Evolutionary conservation across 2,329 filamentous ascomycete species (phyloP).

Genomic region (Hyphodiscus sp.): DNA sequence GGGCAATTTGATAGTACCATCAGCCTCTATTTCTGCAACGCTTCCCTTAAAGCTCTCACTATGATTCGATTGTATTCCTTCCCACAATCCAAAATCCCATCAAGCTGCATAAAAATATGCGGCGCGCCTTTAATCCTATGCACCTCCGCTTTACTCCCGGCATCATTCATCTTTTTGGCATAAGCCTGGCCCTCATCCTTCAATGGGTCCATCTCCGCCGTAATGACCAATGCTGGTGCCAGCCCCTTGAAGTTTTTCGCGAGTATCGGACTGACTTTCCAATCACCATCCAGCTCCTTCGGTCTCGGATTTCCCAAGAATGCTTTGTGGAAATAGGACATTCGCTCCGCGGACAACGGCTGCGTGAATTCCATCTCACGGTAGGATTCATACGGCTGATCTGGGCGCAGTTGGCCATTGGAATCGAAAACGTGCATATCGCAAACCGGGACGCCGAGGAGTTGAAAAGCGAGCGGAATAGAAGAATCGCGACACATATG

Average conservation of each 20-base stretch:
- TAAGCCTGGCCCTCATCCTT: slow-evolving; percentile 31
- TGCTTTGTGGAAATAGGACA: slow-evolving; percentile 14
- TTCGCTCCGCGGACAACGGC: slow-evolving; percentile 11
- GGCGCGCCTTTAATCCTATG: slow-evolving; percentile 14
- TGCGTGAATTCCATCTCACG: slow-evolving; percentile 12
- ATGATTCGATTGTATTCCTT: slow-evolving; percentile 15
- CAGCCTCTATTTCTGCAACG: neutral
- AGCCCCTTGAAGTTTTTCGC: slow-evolving; percentile 26
- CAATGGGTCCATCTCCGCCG: slow-evolving; percentile 32
- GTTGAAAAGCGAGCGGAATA: slow-evolving; percentile 16
- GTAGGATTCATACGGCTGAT: slow-evolving; percentile 13
- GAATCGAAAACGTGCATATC: slow-evolving; percentile 13
- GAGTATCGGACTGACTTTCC: slow-evolving; percentile 20
- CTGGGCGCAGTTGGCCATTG: neutral
- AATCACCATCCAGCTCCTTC: slow-evolving; percentile 2
- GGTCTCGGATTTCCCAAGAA: slow-evolving; percentile 12
- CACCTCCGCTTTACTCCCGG: slow-evolving; percentile 10
- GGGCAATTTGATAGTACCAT: too few species aligned
- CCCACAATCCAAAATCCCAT: slow-evolving; percentile 16
- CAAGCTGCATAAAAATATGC: slow-evolving; percentile 18
- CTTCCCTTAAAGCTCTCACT: slow-evolving; percentile 8
- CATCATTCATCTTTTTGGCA: slow-evolving; percentile 14
- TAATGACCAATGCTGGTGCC: slow-evolving; percentile 30
- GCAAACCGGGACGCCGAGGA: slow-evolving; percentile 14
- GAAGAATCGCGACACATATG: slow-evolving; percentile 14